These are phyloP conservation scores for Salix exigua DNA, from an alignment of 345 rosid genomes.

Conservation along the genomic window DNA sequence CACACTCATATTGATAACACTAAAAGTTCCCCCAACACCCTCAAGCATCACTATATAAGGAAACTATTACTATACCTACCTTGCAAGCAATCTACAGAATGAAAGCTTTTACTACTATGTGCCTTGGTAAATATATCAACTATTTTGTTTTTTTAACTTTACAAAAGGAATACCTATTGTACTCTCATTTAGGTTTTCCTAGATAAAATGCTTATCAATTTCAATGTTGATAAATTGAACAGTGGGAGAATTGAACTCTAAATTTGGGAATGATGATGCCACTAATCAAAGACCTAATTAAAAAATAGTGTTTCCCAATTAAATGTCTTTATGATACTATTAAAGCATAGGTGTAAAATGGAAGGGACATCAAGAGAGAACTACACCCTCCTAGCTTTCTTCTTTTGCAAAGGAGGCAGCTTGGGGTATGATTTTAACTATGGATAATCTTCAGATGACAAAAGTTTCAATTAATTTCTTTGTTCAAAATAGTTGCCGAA, in stretches of 20 bases:
- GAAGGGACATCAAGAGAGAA: neutral
- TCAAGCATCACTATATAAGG: too few species aligned
- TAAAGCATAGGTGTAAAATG: neutral
- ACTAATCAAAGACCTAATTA: neutral
- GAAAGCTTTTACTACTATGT: too few species aligned
- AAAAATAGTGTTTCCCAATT: neutral
- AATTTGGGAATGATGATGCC: neutral
- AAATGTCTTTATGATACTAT: neutral
- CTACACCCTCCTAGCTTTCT: neutral
- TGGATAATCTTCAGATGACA: neutral
- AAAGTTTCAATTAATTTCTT: neutral
- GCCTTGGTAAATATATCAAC: too few species aligned
- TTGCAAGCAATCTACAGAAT: too few species aligned
- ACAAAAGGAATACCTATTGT: too few species aligned
- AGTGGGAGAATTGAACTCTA: neutral
- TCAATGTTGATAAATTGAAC: neutral
- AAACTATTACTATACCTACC: too few species aligned
- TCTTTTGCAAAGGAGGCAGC: neutral
- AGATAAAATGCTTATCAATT: too few species aligned
- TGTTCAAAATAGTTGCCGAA: neutral
- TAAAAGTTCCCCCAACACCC: too few species aligned
- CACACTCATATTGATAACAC: too few species aligned
- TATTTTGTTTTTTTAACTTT: too few species aligned
- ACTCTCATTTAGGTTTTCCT: too few species aligned
- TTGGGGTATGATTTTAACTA: neutral